Evolutionary conservation across 306 rosid species (phyloP).

Genomic region (Sphenostylis stenocarpa): DNA sequence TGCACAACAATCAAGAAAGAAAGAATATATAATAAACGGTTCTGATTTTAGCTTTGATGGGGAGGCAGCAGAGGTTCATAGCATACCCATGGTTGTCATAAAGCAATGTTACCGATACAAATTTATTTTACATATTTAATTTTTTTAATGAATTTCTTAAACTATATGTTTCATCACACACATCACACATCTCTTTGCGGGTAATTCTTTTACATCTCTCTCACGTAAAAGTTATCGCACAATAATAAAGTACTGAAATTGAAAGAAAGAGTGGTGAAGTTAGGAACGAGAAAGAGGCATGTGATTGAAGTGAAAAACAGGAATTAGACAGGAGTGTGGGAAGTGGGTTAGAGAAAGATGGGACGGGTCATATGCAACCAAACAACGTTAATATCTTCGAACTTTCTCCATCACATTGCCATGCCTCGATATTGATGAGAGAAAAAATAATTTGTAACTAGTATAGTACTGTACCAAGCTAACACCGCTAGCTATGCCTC

Average conservation of each 20-base stretch:
- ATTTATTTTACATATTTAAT: too few relatives aligned
- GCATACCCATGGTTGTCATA: neutral
- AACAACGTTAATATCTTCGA: slow-evolving; percentile 54
- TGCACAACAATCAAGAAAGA: neutral
- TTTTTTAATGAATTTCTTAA: too few relatives aligned
- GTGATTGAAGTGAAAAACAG: neutral
- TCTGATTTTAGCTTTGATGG: too few relatives aligned
- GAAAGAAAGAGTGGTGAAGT: neutral
- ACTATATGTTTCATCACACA: too few relatives aligned
- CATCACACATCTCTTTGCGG: too few relatives aligned
- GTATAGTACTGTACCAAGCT: neutral
- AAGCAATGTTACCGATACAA: too few relatives aligned
- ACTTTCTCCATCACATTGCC: slow-evolving; percentile 36
- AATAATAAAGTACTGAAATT: neutral
- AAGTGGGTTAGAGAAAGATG: slow-evolving; percentile 24
- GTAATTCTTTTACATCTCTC: too few relatives aligned
- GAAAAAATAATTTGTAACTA: neutral
- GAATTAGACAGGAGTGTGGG: neutral
- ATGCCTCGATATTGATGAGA: slow-evolving; percentile 30
- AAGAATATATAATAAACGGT: too few relatives aligned
- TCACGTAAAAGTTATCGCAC: neutral
- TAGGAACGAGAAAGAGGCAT: neutral
- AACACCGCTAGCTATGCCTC: neutral
- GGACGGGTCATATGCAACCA: slow-evolving; percentile 23
- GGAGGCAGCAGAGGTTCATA: neutral